Conservation (phyloP, 2,329 filamentous ascomycete species). For the Neocatenulostroma microsporum region DNA sequence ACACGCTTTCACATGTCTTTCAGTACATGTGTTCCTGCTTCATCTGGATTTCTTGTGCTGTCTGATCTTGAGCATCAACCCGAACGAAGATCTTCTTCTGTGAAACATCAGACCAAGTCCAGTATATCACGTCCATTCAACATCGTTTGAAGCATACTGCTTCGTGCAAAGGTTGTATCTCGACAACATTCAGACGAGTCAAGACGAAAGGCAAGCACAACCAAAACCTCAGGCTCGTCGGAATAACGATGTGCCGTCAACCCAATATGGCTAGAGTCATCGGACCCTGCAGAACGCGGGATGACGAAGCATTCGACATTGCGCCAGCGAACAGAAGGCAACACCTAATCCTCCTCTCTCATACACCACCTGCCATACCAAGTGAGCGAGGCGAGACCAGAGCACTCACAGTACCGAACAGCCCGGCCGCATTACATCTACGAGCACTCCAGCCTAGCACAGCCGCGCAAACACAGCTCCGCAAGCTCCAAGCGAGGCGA, state of each 20-base stretch:
- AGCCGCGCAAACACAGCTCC: background rate
- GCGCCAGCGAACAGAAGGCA: background rate
- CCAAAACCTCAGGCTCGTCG: too few relatives aligned
- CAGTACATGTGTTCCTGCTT: too few relatives aligned
- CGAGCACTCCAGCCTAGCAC: background rate
- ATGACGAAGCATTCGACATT: slow-evolving; percentile 1
- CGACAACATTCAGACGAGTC: too few relatives aligned
- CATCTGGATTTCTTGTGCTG: too few relatives aligned
- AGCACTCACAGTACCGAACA: background rate
- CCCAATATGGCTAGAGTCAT: background rate
- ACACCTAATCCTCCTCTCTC: background rate
- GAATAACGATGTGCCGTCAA: background rate
- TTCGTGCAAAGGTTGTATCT: too few relatives aligned
- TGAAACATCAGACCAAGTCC: background rate
- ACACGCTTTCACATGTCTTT: too few relatives aligned
- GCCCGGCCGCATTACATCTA: background rate
- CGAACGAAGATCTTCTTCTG: too few relatives aligned
- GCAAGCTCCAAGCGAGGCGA: background rate
- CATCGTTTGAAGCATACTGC: too few relatives aligned
- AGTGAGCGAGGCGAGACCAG: background rate
- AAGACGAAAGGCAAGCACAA: too few relatives aligned
- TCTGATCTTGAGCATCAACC: too few relatives aligned
- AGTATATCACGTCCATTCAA: background rate
- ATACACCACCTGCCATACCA: background rate
- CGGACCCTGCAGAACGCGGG: background rate